phyloP scores from a whole-genome alignment of 2,329 filamentous ascomycete genomes.

The Epichloe bromicola region DNA sequence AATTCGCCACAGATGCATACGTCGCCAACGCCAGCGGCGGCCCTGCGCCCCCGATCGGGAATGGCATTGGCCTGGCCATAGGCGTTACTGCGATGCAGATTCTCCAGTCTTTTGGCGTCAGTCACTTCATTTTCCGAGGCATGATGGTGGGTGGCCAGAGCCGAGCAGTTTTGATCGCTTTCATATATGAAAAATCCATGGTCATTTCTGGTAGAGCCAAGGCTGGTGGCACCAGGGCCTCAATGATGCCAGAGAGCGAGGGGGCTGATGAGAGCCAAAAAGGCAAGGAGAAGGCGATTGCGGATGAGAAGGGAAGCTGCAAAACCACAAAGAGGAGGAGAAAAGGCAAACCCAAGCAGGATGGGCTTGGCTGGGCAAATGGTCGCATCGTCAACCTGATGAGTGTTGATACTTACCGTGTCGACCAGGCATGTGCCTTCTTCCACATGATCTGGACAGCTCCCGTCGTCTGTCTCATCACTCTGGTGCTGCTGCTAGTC shows the following conservation, averaged over 20 bases:
- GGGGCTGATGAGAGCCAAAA: slow-evolving; percentile 35
- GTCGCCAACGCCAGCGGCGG: slow-evolving; percentile 37
- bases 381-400: slow-evolving; percentile 86
- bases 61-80: slow-evolving; percentile 70
- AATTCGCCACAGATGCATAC: slow-evolving; percentile 72
- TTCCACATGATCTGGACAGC: slow-evolving; percentile 89
- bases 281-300: slow-evolving; percentile 15
- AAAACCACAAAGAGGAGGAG: slow-evolving; percentile 26
- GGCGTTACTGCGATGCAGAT: slow-evolving; percentile 81
- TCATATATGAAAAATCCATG: slow-evolving; percentile 90
- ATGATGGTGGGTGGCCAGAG: slow-evolving; percentile 84
- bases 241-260: slow-evolving; percentile 20
- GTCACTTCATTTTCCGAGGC: slow-evolving; percentile 85
- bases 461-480: slow-evolving; percentile 65
- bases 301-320: slow-evolving; percentile 22
- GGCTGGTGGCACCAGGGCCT: slow-evolving; percentile 51
- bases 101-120: slow-evolving; percentile 64
- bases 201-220: slow-evolving; percentile 76
- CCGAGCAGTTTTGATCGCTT: slow-evolving; percentile 66
- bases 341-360: slow-evolving; percentile 29
- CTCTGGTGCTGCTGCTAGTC: slow-evolving; percentile 65
- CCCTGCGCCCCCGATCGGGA: slow-evolving; percentile 58
- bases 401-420: slow-evolving; percentile 87
- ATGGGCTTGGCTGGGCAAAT: slow-evolving; percentile 80
- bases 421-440: slow-evolving; percentile 77